Conservation (phyloP, 768 basidiomycete genomes). For the Suillus tomentosus region DNA sequence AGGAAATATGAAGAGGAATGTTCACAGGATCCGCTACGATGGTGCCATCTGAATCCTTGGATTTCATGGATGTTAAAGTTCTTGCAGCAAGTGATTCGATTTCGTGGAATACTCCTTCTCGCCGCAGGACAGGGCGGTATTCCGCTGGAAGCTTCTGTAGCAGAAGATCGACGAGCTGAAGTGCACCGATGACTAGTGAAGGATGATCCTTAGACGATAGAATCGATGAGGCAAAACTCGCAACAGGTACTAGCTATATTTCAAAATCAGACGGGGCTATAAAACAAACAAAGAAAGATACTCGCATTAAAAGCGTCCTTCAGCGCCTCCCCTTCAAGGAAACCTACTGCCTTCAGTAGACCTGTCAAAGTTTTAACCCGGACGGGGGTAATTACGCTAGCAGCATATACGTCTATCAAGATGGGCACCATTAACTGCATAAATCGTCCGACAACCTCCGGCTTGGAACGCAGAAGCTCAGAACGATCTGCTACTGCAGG, state of each 20-base stretch:
- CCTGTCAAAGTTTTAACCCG: slow-evolving; percentile 88
- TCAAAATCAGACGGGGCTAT: slow-evolving; percentile 15
- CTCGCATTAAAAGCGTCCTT: slow-evolving; percentile 77
- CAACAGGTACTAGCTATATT: slow-evolving; percentile 84
- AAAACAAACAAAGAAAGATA: slow-evolving; percentile 16
- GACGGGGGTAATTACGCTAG: slow-evolving; percentile 87
- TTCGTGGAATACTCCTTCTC: slow-evolving; percentile 97
- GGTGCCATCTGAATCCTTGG: slow-evolving; percentile 46
- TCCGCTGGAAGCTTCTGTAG: slow-evolving; percentile 80
- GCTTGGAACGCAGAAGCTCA: slow-evolving; percentile 72
- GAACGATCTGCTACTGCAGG: slow-evolving; percentile 53
- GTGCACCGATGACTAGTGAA: slow-evolving; percentile 79
- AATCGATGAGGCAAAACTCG: slow-evolving; percentile 93
- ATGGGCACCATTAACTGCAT: slow-evolving; percentile 91
- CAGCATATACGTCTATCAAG: slow-evolving; percentile 98
- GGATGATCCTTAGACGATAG: slow-evolving; percentile 91
- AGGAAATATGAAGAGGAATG: slow-evolving; percentile 38
- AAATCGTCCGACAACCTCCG: slow-evolving; percentile 78
- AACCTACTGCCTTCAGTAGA: slow-evolving; percentile 88
- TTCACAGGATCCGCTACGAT: slow-evolving; percentile 37
- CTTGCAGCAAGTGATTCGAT: slow-evolving; percentile 77
- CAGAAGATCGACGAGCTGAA: slow-evolving; percentile 93
- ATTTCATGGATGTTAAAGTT: slow-evolving; percentile 53
- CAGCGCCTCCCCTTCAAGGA: slow-evolving; percentile 76
- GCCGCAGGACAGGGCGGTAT: slow-evolving; percentile 86